phyloP scores from a whole-genome alignment of 2,329 filamentous ascomycete species.

The Delphinella strobiligena region DNA sequence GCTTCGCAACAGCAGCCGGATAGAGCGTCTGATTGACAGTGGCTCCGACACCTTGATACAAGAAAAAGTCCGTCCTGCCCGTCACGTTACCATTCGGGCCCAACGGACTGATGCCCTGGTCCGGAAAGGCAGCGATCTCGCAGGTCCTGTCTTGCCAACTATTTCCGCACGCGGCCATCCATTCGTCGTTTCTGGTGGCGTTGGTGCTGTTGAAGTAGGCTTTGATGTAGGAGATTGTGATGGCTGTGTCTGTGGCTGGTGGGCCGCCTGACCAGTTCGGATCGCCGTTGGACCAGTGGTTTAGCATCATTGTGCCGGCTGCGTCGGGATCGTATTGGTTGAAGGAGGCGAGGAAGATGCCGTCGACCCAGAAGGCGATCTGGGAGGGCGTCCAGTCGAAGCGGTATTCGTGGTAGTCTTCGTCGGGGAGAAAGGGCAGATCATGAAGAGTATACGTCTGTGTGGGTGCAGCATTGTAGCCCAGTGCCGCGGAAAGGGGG shows the following conservation, averaged over 20 bases:
- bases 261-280: conserved; percentile 59
- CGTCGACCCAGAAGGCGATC: conserved; percentile 61
- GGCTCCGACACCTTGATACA: conserved; percentile 4
- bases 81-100: conserved; percentile 17
- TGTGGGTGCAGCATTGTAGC: conserved; percentile 51
- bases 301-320: conserved; percentile 56
- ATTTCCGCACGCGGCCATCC: conserved; percentile 22
- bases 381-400: conserved; percentile 56
- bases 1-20: conserved; percentile 1
- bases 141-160: conserved; percentile 26
- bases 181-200: conserved; percentile 19
- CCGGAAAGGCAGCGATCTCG: conserved; percentile 34
- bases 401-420: conserved; percentile 63
- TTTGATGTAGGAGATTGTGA: conserved; percentile 59
- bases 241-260: conserved; percentile 47
- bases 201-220: conserved; percentile 67
- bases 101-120: conserved; percentile 20
- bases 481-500: conserved; percentile 41
- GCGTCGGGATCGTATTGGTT: conserved; percentile 34
- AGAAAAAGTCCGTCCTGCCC: conserved; percentile 37
- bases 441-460: conserved; percentile 44
- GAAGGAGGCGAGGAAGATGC: conserved; percentile 44
- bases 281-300: conserved; percentile 71
- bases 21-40: conserved; percentile 8
- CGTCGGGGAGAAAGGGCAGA: conserved; percentile 54